These are phyloP conservation scores for Rostrohypoxylon terebratum DNA, from an alignment of 495 filamentous ascomycete genomes.

Conservation along the genomic window DNA sequence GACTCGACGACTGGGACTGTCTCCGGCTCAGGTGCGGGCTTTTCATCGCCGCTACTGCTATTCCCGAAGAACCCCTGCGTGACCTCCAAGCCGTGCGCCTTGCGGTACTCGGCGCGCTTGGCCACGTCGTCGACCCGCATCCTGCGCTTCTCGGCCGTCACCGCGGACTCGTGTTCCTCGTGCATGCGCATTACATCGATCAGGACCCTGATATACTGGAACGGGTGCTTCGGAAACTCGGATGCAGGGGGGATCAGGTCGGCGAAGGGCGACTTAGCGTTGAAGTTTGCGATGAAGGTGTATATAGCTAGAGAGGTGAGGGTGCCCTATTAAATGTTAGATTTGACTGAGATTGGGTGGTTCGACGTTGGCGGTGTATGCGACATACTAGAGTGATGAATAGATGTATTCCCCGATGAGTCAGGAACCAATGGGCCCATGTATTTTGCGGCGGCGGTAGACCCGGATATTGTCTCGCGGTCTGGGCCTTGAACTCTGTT, in stretches of 20 bases:
- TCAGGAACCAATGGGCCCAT: constrained; percentile 79
- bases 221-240: constrained; percentile 70
- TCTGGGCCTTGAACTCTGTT: constrained; percentile 70
- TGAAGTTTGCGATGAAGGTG: constrained; percentile 78
- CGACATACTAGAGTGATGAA: constrained; percentile 79
- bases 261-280: constrained; percentile 73
- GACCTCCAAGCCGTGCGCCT: constrained; percentile 82
- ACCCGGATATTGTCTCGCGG: constrained; percentile 77
- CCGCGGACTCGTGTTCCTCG: constrained; percentile 69
- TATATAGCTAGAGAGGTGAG: constrained; percentile 73
- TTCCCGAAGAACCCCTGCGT: constrained; percentile 53
- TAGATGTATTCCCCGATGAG: constrained; percentile 76
- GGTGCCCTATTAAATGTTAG: constrained; percentile 64
- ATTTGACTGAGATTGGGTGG: too few species aligned
- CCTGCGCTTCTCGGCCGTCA: constrained; percentile 73
- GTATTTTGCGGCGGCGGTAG: constrained; percentile 82
- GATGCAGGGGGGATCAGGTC: constrained; percentile 75
- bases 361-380: too few species aligned
- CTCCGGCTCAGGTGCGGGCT: constrained; percentile 4
- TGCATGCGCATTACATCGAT: constrained; percentile 77
- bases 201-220: constrained; percentile 67
- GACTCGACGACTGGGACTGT: constrained; percentile 18
- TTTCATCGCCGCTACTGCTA: not conserved
- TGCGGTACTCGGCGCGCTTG: constrained; percentile 81
- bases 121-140: constrained; percentile 78